Percentiles rank a stretch among this genome's conserved stretches.
These are phyloP conservation scores for Candida sp. DNA, from an alignment of 1,139 yeast genomes.

Conservation along the genomic window DNA sequence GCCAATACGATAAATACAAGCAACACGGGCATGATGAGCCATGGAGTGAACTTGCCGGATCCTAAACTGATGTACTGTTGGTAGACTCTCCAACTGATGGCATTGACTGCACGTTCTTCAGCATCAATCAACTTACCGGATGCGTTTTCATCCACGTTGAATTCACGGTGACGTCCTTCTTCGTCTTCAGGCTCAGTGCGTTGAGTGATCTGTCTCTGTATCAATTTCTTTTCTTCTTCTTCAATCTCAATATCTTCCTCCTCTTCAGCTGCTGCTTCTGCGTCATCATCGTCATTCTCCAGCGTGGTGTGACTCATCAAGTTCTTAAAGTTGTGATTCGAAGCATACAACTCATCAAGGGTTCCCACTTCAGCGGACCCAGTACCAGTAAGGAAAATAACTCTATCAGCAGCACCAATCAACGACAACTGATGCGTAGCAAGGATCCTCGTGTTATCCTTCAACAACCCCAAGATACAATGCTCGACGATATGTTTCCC, in stretches of 20 bases:
- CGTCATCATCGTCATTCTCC: constrained; percentile 26
- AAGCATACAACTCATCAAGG: constrained; percentile 35
- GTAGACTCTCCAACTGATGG: constrained; percentile 34
- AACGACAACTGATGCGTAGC: constrained; percentile 53
- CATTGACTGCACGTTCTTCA: constrained; percentile 45
- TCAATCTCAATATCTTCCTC: constrained; percentile 18
- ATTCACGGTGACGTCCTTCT: constrained; percentile 20
- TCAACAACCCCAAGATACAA: constrained; percentile 39
- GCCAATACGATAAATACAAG: constrained; percentile 38
- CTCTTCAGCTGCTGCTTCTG: constrained; percentile 17
- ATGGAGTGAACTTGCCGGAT: constrained; percentile 45
- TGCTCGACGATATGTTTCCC: constrained; percentile 48
- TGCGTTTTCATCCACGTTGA: constrained; percentile 24
- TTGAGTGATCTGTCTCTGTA: constrained; percentile 21
- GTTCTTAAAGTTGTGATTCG: constrained; percentile 48
- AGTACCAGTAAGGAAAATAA: constrained; percentile 48
- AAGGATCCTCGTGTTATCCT: constrained; percentile 43
- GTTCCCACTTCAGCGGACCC: constrained; percentile 44
- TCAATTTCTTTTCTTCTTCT: constrained; percentile 22
- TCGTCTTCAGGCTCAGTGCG: constrained; percentile 19
- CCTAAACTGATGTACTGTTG: constrained; percentile 58
- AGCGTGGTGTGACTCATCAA: constrained; percentile 50
- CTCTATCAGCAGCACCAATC: constrained; percentile 43
- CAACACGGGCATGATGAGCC: constrained; percentile 21
- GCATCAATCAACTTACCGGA: constrained; percentile 36